Evolutionary conservation across 176 grass and related monocot genomes (phyloP).

Genomic region (Lolium rigidum): DNA sequence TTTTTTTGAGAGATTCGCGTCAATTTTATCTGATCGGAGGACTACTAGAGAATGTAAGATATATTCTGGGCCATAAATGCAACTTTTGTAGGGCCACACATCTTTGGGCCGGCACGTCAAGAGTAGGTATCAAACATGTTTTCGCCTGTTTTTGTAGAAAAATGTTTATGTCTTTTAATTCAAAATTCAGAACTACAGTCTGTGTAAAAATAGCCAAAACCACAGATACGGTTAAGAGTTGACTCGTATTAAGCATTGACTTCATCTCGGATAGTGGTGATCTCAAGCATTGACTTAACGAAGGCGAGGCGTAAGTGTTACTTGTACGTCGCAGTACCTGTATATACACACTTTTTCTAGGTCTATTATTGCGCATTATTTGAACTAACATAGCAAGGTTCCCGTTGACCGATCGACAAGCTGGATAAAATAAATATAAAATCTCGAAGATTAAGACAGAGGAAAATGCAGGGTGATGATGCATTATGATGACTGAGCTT

Average conservation of each 20-base stretch:
- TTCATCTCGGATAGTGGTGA: background rate
- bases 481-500: background rate
- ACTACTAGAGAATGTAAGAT: too few relatives aligned
- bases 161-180: too few relatives aligned
- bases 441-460: background rate
- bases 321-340: background rate
- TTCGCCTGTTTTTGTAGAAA: too few relatives aligned
- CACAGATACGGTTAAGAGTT: background rate
- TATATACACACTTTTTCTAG: background rate
- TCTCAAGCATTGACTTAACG: background rate
- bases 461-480: background rate
- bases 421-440: background rate
- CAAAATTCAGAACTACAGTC: too few relatives aligned
- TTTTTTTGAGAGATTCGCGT: too few relatives aligned
- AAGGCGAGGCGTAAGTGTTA: background rate
- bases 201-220: too few relatives aligned
- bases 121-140: too few relatives aligned
- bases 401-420: background rate
- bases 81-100: too few relatives aligned
- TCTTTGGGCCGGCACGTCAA: too few relatives aligned
- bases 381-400: background rate
- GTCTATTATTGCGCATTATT: background rate
- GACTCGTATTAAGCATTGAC: background rate
- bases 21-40: too few relatives aligned
- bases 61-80: too few relatives aligned